Evolutionary conservation across 306 rosid species (phyloP).

Genomic region (Mimosa bimucronata): DNA sequence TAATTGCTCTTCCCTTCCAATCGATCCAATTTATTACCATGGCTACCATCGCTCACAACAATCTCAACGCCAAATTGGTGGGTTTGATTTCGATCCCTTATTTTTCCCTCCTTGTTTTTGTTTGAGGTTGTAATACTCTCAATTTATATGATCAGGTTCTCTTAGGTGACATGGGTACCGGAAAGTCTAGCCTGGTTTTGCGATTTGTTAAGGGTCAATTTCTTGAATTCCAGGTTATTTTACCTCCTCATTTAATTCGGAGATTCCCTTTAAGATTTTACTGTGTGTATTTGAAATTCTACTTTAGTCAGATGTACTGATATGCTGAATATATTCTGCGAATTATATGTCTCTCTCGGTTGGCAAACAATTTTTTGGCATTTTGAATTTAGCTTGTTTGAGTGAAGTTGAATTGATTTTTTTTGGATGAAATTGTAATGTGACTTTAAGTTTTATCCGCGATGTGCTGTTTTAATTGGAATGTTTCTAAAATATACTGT

Average conservation of each 20-base stretch:
- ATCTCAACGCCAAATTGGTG: slow-evolving; percentile 67
- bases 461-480: slow-evolving; percentile 20
- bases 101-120: slow-evolving; percentile 6
- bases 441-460: not conserved
- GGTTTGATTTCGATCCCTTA: slow-evolving; percentile 17
- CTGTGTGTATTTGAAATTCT: slow-evolving; percentile 15
- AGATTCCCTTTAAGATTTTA: not conserved
- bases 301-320: not conserved
- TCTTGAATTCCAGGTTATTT: slow-evolving; percentile 61
- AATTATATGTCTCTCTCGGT: not conserved
- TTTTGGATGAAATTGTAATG: not conserved
- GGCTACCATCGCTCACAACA: slow-evolving; percentile 67
- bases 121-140: slow-evolving; percentile 17
- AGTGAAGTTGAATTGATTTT: not conserved
- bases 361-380: not conserved
- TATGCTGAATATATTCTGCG: not conserved
- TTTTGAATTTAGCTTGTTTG: slow-evolving; percentile 28
- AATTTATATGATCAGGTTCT: slow-evolving; percentile 51
- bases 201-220: slow-evolving; percentile 70
- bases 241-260: slow-evolving; percentile 20
- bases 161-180: slow-evolving; percentile 71
- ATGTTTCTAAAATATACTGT: not conserved
- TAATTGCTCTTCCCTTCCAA: slow-evolving; percentile 33
- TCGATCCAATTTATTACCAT: slow-evolving; percentile 50
- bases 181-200: slow-evolving; percentile 69